Base-by-base conservation (phyloP, 1,139 yeast genomes). In the Debaryomyces robertsiae region DNA sequence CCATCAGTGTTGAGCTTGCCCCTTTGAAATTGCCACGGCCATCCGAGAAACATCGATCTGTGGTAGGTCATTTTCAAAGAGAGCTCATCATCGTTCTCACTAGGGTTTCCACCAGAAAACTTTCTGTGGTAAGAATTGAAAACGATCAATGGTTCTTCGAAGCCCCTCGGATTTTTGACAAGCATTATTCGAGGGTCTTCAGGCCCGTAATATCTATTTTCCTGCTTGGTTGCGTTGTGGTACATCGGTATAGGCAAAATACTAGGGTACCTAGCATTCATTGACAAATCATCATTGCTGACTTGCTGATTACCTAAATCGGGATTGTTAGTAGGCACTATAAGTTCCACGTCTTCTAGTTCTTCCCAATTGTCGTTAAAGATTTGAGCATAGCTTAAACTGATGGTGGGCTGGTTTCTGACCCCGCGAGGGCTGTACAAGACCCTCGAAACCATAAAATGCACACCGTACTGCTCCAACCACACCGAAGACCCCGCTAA, bases 111-210 rank as follows among this genome's bases (percentile, higher is more conserved):
- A 27, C 29, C 17, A 2, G 17, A 17, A n/a, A 52, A 48, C 40
- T 58, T 62, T 9, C 63, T 52, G 43, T 64, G 71, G 35, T 56
- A 52, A 3, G 63, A 50, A 40, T 69, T 69, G 47, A 53, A 69
- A 3, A 67, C 43, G 31, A 69, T 47, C 17, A 67, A 39, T 1
- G 75, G 75, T 43, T 69, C 75, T 32, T 66, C 71, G 38, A 54
- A 48, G 2, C 70, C 67, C n/a, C 49, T 43, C 5, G 51, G 44
- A 43, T 65, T 67, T 32, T 53, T 57, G 6, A 64, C 61, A 9
- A 69, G 46, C 3, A 69, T 40, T 3, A 69, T 52, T 28, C 73
- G 56, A 1, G 75, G 72, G 45, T 71, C 75, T 44, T 70, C 75
- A 1, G 75, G 69, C 0, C 75, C 76, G 38, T 65, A 59, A 43